These are phyloP conservation scores for Begonia masoniana DNA, from an alignment of 306 rosid species.

Conservation along the genomic window DNA sequence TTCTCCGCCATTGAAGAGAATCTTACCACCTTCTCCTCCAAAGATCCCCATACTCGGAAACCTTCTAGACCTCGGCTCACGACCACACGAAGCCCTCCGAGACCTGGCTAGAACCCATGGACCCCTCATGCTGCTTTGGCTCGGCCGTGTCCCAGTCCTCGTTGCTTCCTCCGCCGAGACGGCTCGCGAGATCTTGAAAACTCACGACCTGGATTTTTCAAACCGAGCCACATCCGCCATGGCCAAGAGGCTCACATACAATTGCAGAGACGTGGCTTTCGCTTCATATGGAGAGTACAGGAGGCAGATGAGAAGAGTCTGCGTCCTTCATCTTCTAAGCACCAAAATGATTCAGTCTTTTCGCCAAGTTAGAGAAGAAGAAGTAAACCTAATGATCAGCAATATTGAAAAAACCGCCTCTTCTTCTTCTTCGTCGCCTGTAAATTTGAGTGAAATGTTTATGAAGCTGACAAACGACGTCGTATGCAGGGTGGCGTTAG, in stretches of 20 bases:
- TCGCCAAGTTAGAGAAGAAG: constrained; percentile 16
- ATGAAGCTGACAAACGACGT: constrained; percentile 18
- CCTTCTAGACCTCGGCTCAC: constrained; percentile 15
- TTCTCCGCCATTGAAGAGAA: neutral
- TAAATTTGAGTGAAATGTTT: constrained; percentile 29
- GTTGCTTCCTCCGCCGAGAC: constrained; percentile 12
- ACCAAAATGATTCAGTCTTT: constrained; percentile 22
- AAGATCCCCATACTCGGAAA: constrained; percentile 20
- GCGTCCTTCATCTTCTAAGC: constrained; percentile 20
- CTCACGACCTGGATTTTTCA: constrained; percentile 19
- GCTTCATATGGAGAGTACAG: constrained; percentile 30
- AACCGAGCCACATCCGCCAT: constrained; percentile 10
- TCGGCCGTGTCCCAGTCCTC: constrained; percentile 13
- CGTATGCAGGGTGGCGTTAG: constrained; percentile 36
- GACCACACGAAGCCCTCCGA: constrained; percentile 12
- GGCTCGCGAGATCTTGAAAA: constrained; percentile 24
- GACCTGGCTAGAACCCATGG: constrained; percentile 10
- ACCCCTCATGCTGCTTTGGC: constrained; percentile 18
- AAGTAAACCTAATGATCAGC: constrained; percentile 3
- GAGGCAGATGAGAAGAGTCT: constrained; percentile 20
- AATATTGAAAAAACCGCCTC: constrained; percentile 13
- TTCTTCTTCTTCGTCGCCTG: neutral
- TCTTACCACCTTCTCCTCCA: constrained; percentile 19
- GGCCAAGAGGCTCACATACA: neutral
- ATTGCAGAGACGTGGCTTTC: constrained; percentile 2